Base-by-base conservation (phyloP, 2,329 filamentous ascomycete genomes). In the Apiospora malaysiana region DNA sequence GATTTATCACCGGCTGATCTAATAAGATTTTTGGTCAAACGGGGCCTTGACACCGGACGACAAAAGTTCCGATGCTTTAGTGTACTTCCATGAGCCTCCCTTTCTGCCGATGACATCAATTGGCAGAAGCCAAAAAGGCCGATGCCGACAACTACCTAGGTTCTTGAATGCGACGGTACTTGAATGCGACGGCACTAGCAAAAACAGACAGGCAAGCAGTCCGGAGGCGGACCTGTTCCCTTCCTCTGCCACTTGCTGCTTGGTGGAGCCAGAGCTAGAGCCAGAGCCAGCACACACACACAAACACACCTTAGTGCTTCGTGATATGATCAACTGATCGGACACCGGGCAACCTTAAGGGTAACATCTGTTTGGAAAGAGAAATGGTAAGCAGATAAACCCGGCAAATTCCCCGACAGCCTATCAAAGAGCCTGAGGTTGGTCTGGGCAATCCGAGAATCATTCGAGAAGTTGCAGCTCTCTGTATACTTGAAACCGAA, bases 21-120 rank as follows among this genome's bases (percentile, higher is more conserved):
- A n/a, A 46, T 46, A 63, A 63, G 56, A n/a, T n/a, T 23, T 40
- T 32, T 23, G 56, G 9, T 63, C 56, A 63, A 63, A 63, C 56
- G 9, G 37, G 56, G 23, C 56, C 32, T 40, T 63, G 56, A 63
- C 42, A 45, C 56, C 56, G 56, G 56, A 40, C 56, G 56, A 63
- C 18, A 7, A 40, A n/a, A 63, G 56, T n/a, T 40, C 56, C 56
- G 56, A 63, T 63, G 56, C 56, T 32, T 63, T 63, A 14, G 32
- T 27, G 27, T 10, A 21, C 51, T 10, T 59, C 12, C 6, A n/a
- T 37, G 27, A 21, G 27, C 51, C 51, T 59, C 27, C 18, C 14
- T 32, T 6, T n/a, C 21, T n/a, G 10, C n/a, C 32, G 27, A 37
- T 40, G 21, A 14, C 18, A 63, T 40, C 27, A n/a, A 63, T 23